Percentiles rank a stretch among this genome's conserved stretches.
Conservation (phyloP, 2,329 filamentous ascomycete genomes). For the Macrophomina phaseolina region DNA sequence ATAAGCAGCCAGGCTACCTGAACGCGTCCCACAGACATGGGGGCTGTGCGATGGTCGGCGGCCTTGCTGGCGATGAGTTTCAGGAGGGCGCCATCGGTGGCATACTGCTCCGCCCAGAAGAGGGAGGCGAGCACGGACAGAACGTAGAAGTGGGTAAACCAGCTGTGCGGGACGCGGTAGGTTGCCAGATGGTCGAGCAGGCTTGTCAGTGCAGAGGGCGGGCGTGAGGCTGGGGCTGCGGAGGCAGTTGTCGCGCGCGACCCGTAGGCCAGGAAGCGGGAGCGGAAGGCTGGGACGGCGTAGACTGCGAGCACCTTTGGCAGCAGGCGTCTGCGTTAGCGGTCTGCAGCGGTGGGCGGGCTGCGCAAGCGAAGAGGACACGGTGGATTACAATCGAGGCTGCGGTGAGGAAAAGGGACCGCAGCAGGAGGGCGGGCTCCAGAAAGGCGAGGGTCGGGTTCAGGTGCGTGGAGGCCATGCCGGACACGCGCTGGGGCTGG, state of each 20-base stretch:
- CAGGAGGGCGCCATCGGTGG: slow-evolving; percentile 53
- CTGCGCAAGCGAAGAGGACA: slow-evolving; percentile 32
- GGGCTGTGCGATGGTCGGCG: slow-evolving; percentile 48
- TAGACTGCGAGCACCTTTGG: slow-evolving; percentile 57
- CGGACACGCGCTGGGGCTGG: slow-evolving; percentile 18
- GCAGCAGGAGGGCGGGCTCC: slow-evolving; percentile 37
- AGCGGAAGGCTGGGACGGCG: slow-evolving; percentile 56
- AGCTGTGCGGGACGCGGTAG: slow-evolving; percentile 79
- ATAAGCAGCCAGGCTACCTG: slow-evolving; percentile 77
- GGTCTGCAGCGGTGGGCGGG: slow-evolving; percentile 26
- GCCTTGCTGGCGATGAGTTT: slow-evolving; percentile 54
- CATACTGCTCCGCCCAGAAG: slow-evolving; percentile 75
- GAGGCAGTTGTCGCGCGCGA: slow-evolving; percentile 50
- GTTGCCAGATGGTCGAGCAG: slow-evolving; percentile 59
- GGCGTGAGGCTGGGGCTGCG: slow-evolving; percentile 13
- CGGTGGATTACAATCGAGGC: slow-evolving; percentile 47
- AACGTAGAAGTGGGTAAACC: slow-evolving; percentile 89
- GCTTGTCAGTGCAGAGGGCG: slow-evolving; percentile 28
- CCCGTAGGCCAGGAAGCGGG: slow-evolving; percentile 66
- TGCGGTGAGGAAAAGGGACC: slow-evolving; percentile 45
- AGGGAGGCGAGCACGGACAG: slow-evolving; percentile 70
- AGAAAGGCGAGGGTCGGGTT: slow-evolving; percentile 24
- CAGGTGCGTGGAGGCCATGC: slow-evolving; percentile 21
- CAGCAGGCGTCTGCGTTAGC: slow-evolving; percentile 30
- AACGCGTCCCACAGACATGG: slow-evolving; percentile 60